These are phyloP conservation scores for Botryosphaeria dothidea DNA, from an alignment of 2,329 filamentous ascomycete genomes.

Conservation along the genomic window DNA sequence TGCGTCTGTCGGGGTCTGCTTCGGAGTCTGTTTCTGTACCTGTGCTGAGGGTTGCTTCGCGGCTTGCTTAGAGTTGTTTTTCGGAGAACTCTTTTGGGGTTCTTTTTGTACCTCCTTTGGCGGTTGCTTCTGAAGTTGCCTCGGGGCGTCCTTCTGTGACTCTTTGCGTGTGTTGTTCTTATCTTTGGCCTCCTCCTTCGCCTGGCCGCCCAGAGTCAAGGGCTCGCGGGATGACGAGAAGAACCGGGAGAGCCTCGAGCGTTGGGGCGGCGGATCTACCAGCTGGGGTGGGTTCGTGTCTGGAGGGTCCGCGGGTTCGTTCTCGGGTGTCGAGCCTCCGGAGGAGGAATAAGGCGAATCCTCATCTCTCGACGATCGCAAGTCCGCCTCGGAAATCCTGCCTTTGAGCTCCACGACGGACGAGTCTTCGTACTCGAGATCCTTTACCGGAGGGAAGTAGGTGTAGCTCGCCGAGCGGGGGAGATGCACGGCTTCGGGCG, in stretches of 20 bases:
- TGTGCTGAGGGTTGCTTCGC: neutral
- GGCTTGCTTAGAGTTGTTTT: neutral
- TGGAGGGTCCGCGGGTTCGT: constrained; percentile 33
- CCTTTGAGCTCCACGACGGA: constrained; percentile 31
- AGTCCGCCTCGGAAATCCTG: constrained; percentile 34
- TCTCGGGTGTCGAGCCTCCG: constrained; percentile 47
- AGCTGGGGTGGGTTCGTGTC: constrained; percentile 21
- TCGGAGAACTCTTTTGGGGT: neutral
- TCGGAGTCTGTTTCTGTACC: neutral
- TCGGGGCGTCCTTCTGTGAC: neutral
- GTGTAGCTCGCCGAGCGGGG: constrained; percentile 44
- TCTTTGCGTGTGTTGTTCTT: constrained; percentile 6
- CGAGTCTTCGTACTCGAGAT: constrained; percentile 32
- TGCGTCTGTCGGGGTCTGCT: neutral
- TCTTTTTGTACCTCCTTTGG: constrained; percentile 5
- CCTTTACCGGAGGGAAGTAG: constrained; percentile 41
- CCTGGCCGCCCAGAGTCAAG: neutral
- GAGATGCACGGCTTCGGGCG: constrained; percentile 30
- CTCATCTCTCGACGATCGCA: constrained; percentile 27
- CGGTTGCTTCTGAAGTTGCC: constrained; percentile 5
- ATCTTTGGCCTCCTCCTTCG: constrained; percentile 3
- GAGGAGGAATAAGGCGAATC: constrained; percentile 44
- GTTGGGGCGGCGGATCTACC: neutral
- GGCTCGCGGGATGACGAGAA: constrained; percentile 13
- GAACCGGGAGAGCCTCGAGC: constrained; percentile 28